Base-by-base conservation (phyloP, 2,329 filamentous ascomycete species). In the Ciborinia camelliae region DNA sequence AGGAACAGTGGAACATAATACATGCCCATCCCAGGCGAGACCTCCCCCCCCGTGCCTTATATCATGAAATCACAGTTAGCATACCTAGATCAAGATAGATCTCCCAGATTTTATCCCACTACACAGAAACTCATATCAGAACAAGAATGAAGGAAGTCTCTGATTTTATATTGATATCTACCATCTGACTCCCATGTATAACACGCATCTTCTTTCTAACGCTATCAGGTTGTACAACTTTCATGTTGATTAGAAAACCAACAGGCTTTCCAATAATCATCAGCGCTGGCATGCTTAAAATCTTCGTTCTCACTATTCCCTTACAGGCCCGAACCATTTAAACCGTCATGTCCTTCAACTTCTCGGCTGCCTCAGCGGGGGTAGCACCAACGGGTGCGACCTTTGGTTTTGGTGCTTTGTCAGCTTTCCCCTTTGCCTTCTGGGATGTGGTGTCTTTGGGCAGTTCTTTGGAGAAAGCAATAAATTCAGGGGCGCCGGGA, bases 381-480 rank as follows among this genome's bases (percentile, higher is more conserved):
- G 48, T 62, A 39, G 63, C 48, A 28, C 62, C 69, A 23, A 67
- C 71, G 50, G 71, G 66, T 32, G 71, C 72, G 14, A 66, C 68
- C 62, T 72, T 72, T 51, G 70, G 69, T 45, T 75, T 75, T 37
- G 70, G 65, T 53, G 69, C 70, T 63, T 75, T 74, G 7, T 73
- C 69, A 37, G 59, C 67, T 66, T 75, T 75, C 28, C 73, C 75
- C 73, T 80, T 79, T 9, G 73, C 76, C 77, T 87, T 88, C 69
- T 81, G 78, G 48, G 84, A 87, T 47, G 86, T 89, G 14, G 84
- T 82, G 71, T 92, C 87, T 78, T 94, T 93, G 14, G 90, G 87
- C 45, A 94, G 81, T 71, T 97, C 94, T 80, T 92, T 95, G 62
- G 87, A 86, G 75, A 90, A 99, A 1, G 91, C 90, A 68, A 99